These are phyloP conservation scores for Acorus calamus DNA, from an alignment of 106 monocot genomes.

Conservation along the genomic window DNA sequence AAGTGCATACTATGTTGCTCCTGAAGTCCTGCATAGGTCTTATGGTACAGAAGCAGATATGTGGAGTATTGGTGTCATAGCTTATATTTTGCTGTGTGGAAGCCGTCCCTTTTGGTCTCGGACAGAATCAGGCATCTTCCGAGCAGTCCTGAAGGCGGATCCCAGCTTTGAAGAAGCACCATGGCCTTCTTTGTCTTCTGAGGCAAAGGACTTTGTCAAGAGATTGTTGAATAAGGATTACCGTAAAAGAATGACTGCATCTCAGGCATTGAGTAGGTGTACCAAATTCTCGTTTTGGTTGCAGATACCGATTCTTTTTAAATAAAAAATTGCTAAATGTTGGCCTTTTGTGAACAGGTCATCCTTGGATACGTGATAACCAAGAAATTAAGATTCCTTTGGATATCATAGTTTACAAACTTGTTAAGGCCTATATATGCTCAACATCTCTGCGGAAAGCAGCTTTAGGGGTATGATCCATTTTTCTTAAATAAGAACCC, in stretches of 20 bases:
- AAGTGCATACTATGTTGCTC: conserved; percentile 33
- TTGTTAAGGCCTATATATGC: conserved; percentile 48
- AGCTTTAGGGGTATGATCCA: conserved; percentile 50
- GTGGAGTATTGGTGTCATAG: conserved; percentile 90
- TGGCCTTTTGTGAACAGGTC: conserved; percentile 25
- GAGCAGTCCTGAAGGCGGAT: conserved; percentile 1
- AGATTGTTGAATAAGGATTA: conserved; percentile 5
- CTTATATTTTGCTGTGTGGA: conserved; percentile 59
- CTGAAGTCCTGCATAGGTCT: conserved; percentile 46
- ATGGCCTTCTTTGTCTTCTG: conserved; percentile 2
- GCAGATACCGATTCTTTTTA: too few species aligned
- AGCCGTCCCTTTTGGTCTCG: conserved; percentile 7
- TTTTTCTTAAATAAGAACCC: conserved; percentile 2
- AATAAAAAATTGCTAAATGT: too few species aligned
- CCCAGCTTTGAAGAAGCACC: conserved; percentile 8
- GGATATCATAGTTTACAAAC: conserved; percentile 61
- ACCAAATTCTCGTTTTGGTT: too few species aligned
- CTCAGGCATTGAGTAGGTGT: neutral
- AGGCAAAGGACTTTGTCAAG: conserved; percentile 8
- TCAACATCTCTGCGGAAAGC: conserved; percentile 73
- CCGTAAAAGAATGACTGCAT: conserved; percentile 10
- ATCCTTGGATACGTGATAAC: conserved; percentile 68
- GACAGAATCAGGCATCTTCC: conserved; percentile 9
- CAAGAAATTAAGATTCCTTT: conserved; percentile 45
- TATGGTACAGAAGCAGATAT: conserved; percentile 92